Base-by-base conservation (phyloP, 1,284 basidiomycete species). In the Crocinoboletus sp. region DNA sequence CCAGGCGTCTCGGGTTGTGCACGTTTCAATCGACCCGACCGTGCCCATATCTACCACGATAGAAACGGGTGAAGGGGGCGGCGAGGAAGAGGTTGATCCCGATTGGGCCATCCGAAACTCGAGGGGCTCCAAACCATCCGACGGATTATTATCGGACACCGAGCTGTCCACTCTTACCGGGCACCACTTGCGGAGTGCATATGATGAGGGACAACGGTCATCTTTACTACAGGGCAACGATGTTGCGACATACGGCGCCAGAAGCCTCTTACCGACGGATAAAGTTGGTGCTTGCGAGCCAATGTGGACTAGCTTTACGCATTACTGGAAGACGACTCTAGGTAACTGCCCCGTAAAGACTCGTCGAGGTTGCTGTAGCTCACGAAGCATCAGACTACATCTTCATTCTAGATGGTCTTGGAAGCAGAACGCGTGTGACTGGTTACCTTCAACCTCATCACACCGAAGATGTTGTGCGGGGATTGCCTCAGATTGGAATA, bases 41-140 rank as follows among this genome's bases (percentile, higher is more conserved):
- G 60, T 78, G 17, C 63, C 70, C 12, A 46, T 53, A 23, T 63
- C 63, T 12, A 52, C 51, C 6, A 52, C 55, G n/a, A 52, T 56
- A 20, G 53, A 57, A 23, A 63, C 53, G 1, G 68, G 70, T 10
- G 74, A 77, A 42, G 75, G 76, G 35, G 74, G 68, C 22, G 72
- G 68, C 13, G 72, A 62, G 19, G 63, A 54, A 53, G 43, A 73
- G 30, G 68, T 68, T 9, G 85, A 89, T 60, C 80, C 84, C 12
- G 87, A 90, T 58, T 72, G 69, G 45, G 71, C 82, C 31, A 89
- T 94, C 58, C 86, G 80, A 43, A 87, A 88, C 57, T 86, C 92
- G 15, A 78, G 94, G 30, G 56, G 62, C 6, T 79, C 88, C 3
- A 64, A 50, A 2, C 60, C 69, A 0, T 64, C 67, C 0, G 94